Base-by-base conservation (phyloP, 2,329 filamentous ascomycete species). In the Aureobasidium subglaciale region DNA sequence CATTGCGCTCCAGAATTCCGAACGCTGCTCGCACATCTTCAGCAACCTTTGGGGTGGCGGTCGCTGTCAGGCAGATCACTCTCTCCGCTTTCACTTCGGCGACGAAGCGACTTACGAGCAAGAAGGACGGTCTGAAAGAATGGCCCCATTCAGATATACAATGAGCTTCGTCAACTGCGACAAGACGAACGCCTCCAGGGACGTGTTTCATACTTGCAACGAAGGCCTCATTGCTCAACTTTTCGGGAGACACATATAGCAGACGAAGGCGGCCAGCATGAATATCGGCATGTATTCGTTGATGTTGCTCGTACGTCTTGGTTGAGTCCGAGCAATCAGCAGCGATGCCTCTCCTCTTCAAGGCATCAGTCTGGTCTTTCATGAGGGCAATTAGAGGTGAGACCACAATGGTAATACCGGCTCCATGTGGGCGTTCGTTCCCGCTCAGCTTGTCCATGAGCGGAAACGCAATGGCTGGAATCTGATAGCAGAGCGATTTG, bases 181-280 rank as follows among this genome's bases (percentile, higher is more conserved):
- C 66, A 4, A 84, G 66, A 2, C 82, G 75, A 1, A 84, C 71
- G 6, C 80, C 80, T 2, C 80, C 80, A 0, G 74, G 73, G 0
- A 82, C 75, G 11, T 73, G 65, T 40, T 77, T 79, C 65, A 84
- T 80, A 15, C 70, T 77, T 43, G 77, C 74, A 5, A 84, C 73
- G 46, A 84, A 84, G 0, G 75, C 76, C 61, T 84, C 80, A 56
- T 84, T 84, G 62, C 83, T 84, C 10, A 84, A 69, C 6, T 79
- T 71, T 64, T 84, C 81, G 0, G 81, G 81, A 0, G 81, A 78
- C 52, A 79, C 82, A 58, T 83, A 52, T 3, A 84, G 65, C 2
- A 84, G 63, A 3, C 78, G 76, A 7, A 84, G 63, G 11, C 72
- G 66, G 0, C 78, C 80, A 34, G 72, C 68, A 15, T 73, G 69